Evolutionary conservation across 164 flowering plant species (phyloP), one percentile per base, ranked within the genome.

Genomic region (Umbilicus rupestris): DNA sequence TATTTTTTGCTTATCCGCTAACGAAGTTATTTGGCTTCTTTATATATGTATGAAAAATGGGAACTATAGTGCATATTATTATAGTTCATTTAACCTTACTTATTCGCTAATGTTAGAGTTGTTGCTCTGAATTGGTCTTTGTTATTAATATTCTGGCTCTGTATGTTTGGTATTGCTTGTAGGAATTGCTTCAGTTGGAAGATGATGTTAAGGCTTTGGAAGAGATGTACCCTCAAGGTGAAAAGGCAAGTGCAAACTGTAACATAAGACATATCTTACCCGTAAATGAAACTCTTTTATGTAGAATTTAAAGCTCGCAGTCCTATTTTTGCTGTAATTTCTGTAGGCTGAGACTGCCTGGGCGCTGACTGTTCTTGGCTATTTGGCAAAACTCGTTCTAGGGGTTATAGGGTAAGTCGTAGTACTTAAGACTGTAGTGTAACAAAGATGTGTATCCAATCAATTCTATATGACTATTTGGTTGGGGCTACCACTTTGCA

Each of bases 171-270:
- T 47, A 76, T 44, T 69, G 10, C 44, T 68, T 79, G 66, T 81
- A 94, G 99, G 99, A 94, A 78, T 72, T 94, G 79, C 88, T 86
- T 72, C 90, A 83, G 52, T 74, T 94, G 76, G 99, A 94, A 82
- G 96, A 94, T 68, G 97, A 94, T 72, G 92, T 91, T 35, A 86
- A 85, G 66, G 96, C 92, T 73, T 79, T 94, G 67, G 97, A 94
- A 77, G 99, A 94, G 80, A 84, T 91, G 93, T 91, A 89, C 69
- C 99, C 99, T 63, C 97, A 91, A 79, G 99, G 97, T 65, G 99
- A 94, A 81, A 79, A 94, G 90, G 98, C 91, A 69, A 30, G 39
- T 60, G 66, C 39, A 37, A 49, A 52, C n/a, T 28, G 39, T 65
- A 22, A 58, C 62, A 59, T 4, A 60, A 30, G 41, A 20, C 63